Percentiles rank a stretch among this genome's conserved stretches.
Evolutionary conservation across 768 basidiomycete genomes (phyloP).

Genomic region (Daedaleopsis nitida): DNA sequence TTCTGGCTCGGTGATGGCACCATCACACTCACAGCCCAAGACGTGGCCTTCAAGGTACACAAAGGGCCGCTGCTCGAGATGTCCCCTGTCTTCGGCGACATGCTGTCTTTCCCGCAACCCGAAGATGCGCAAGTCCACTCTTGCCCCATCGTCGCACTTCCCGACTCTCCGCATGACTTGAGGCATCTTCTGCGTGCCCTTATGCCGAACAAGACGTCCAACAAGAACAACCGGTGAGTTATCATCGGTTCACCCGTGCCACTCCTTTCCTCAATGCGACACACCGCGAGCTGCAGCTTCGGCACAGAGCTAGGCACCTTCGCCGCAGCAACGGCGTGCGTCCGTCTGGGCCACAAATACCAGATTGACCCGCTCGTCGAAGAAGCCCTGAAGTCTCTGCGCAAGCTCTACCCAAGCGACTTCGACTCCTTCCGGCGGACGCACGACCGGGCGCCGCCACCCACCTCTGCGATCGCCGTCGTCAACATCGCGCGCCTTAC

Average conservation of each 20-base stretch:
- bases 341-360: background rate
- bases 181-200: background rate
- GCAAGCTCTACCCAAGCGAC: background rate
- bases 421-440: background rate
- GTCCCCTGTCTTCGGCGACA: slow-evolving; percentile 15
- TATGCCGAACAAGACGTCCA: background rate
- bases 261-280: no score
- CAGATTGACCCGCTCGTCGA: background rate
- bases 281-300: no score
- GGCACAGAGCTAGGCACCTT: background rate
- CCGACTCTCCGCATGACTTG: background rate
- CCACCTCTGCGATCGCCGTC: slow-evolving; percentile 1
- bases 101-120: slow-evolving; percentile 10
- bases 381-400: background rate
- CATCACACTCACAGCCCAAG: slow-evolving; percentile 4
- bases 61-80: slow-evolving; percentile 4
- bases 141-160: background rate
- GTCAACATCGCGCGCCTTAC: slow-evolving; percentile 14
- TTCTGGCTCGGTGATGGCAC: slow-evolving; percentile 12
- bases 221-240: background rate
- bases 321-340: background rate
- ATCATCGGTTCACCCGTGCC: background rate
- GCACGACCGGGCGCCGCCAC: background rate
- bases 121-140: background rate
- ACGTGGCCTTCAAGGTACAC: slow-evolving; percentile 6